A percentile compares a stretch with the other conserved stretches of the same genome.
Evolutionary conservation across 2,329 filamentous ascomycete species (phyloP).

Genomic region (Zymoseptoria passerinii): DNA sequence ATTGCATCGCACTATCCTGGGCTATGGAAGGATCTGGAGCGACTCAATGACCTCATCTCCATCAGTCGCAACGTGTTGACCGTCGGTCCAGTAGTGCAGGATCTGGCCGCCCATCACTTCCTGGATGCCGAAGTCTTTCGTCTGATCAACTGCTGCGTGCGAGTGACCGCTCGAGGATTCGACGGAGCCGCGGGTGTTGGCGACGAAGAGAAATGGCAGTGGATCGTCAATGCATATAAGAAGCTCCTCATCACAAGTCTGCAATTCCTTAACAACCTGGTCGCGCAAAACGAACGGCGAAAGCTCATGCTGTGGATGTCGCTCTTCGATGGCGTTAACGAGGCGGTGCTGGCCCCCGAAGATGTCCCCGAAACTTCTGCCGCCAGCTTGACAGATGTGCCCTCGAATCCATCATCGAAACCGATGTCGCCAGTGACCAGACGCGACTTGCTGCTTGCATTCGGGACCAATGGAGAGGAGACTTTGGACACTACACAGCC

Average conservation of each 20-base stretch:
- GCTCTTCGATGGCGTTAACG: conserved; percentile 50
- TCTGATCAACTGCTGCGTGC: conserved; percentile 55
- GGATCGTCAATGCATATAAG: conserved; percentile 58
- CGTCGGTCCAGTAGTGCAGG: conserved; percentile 52
- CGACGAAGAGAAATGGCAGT: conserved; percentile 58
- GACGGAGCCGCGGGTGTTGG: conserved; percentile 54
- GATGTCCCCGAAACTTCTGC: conserved; percentile 23
- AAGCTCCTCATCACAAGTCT: conserved; percentile 56
- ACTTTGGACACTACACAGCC: conserved; percentile 10
- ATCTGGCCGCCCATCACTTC: conserved; percentile 51
- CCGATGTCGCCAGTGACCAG: conserved; percentile 20
- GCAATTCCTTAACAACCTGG: conserved; percentile 59
- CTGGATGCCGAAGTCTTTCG: conserved; percentile 55
- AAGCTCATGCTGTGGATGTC: conserved; percentile 59
- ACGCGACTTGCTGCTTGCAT: conserved; percentile 25
- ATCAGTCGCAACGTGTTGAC: conserved; percentile 56
- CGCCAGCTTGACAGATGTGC: conserved; percentile 22
- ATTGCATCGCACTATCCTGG: conserved; percentile 53
- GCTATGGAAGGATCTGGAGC: conserved; percentile 54
- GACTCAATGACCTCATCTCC: conserved; percentile 53
- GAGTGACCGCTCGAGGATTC: conserved; percentile 56
- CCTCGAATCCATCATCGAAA: conserved; percentile 22
- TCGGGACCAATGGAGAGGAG: conserved; percentile 19
- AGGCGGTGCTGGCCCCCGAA: conserved; percentile 23
- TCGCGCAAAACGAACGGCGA: conserved; percentile 56